phyloP scores from a whole-genome alignment of 2,329 filamentous ascomycete species.

The Claviceps africana region DNA sequence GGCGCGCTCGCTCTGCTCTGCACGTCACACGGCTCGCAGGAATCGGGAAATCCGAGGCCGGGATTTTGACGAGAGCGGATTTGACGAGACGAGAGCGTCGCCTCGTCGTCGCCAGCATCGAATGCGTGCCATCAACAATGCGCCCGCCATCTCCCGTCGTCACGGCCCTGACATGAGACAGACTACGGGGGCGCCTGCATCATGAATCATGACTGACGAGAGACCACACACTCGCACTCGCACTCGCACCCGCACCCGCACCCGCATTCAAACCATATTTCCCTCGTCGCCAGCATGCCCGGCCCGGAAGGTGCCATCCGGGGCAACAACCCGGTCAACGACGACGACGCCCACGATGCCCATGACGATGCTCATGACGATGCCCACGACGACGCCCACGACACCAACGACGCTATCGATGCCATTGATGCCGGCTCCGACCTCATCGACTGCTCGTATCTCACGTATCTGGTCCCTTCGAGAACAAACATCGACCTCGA shows the following conservation, averaged over 20 bases:
- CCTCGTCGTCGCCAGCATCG: no score
- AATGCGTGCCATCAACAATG: not conserved
- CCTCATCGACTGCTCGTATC: conserved; percentile 43
- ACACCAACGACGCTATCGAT: not conserved
- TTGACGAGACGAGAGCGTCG: no score
- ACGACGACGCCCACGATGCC: conserved; percentile 6
- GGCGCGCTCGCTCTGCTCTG: not conserved
- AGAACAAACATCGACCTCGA: conserved; percentile 41
- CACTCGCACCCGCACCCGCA: conserved; percentile 10
- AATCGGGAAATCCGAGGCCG: not conserved
- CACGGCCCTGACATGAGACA: not conserved
- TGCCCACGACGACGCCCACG: conserved; percentile 1
- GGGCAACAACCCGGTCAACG: conserved; percentile 3
- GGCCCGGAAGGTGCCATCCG: not conserved
- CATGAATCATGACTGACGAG: conserved; percentile 1
- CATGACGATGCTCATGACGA: not conserved
- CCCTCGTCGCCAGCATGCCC: not conserved
- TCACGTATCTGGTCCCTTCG: conserved; percentile 47
- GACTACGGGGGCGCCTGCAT: not conserved
- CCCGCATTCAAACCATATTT: not conserved
- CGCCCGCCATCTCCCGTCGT: not conserved
- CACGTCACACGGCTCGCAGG: not conserved
- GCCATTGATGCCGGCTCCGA: conserved; percentile 14
- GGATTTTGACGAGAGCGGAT: no score
- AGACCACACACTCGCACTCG: conserved; percentile 9